Evolutionary conservation across 2,329 filamentous ascomycete species (phyloP).

Genomic region (Exutisphaerella laricina): DNA sequence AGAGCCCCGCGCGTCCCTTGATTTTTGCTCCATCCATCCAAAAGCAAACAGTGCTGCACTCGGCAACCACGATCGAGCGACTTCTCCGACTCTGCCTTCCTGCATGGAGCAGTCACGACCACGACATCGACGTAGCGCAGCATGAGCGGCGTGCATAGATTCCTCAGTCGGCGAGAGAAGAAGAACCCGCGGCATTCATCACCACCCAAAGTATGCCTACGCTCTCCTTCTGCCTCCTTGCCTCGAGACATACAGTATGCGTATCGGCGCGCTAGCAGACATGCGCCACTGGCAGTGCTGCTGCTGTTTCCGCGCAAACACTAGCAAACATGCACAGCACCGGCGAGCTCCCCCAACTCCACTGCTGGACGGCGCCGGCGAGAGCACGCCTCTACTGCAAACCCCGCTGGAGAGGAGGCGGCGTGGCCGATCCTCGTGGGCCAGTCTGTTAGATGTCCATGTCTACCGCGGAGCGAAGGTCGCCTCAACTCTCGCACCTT

Average conservation of each 20-base stretch:
- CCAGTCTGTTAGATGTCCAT: too few relatives aligned
- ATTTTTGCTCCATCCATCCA: not conserved
- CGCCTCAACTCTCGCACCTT: constrained; percentile 3
- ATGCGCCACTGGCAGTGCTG: too few relatives aligned
- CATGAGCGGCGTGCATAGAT: constrained; percentile 54
- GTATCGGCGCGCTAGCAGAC: too few relatives aligned
- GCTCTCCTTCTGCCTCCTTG: constrained; percentile 3
- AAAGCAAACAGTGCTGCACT: not conserved
- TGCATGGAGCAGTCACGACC: not conserved
- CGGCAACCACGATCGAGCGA: too few relatives aligned
- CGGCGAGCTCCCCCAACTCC: not conserved
- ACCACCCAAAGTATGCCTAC: constrained; percentile 18
- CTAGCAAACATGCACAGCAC: constrained; percentile 2
- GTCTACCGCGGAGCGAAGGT: constrained; percentile 3
- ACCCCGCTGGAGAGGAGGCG: not conserved
- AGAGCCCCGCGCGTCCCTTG: not conserved
- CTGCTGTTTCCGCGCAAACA: not conserved
- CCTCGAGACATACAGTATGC: not conserved
- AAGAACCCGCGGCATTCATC: constrained; percentile 24
- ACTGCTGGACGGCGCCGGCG: not conserved
- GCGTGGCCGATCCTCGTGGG: not conserved
- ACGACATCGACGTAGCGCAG: constrained; percentile 14
- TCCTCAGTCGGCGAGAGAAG: constrained; percentile 66
- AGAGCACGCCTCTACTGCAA: not conserved
- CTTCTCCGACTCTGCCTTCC: not conserved